These are phyloP conservation scores for Pseudogymnoascus sp. DNA, from an alignment of 2,329 filamentous ascomycete genomes.

Conservation along the genomic window DNA sequence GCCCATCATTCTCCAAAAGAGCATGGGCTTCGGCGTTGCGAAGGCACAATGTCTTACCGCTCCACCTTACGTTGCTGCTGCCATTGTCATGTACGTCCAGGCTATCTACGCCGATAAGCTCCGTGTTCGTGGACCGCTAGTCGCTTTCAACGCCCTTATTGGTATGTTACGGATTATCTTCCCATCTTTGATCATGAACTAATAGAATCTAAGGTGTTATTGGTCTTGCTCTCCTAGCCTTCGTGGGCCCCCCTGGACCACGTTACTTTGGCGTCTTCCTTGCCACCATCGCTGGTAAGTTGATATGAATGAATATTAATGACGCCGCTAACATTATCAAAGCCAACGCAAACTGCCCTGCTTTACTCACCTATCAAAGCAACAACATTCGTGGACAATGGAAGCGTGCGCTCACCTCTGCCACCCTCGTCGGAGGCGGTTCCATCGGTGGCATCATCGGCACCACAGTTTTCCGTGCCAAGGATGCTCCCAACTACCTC, in stretches of 20 bases:
- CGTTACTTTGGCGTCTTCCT: conserved; percentile 45
- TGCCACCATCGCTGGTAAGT: not conserved
- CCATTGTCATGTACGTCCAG: conserved; percentile 36
- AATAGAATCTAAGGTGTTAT: conserved; percentile 5
- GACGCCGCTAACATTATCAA: conserved; percentile 3
- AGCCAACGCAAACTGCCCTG: conserved; percentile 64
- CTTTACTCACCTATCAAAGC: conserved; percentile 69
- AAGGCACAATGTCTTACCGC: conserved; percentile 47
- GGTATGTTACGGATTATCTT: conserved; percentile 38
- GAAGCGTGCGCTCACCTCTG: conserved; percentile 74
- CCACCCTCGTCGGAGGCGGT: conserved; percentile 66
- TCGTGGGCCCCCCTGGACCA: conserved; percentile 39
- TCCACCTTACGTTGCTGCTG: conserved; percentile 41
- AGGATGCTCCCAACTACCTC: conserved; percentile 45
- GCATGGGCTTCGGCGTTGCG: conserved; percentile 45
- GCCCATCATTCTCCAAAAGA: conserved; percentile 58
- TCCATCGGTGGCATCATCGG: conserved; percentile 73
- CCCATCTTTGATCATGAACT: conserved; percentile 34
- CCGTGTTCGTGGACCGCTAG: conserved; percentile 29
- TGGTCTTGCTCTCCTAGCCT: conserved; percentile 35
- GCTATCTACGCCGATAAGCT: conserved; percentile 47
- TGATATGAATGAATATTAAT: too few relatives aligned
- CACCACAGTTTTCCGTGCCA: conserved; percentile 58
- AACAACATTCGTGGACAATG: conserved; percentile 85
- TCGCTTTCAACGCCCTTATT: conserved; percentile 32